Evolutionary conservation across 768 basidiomycete species (phyloP).

Genomic region (Coprinopsis cinerea): DNA sequence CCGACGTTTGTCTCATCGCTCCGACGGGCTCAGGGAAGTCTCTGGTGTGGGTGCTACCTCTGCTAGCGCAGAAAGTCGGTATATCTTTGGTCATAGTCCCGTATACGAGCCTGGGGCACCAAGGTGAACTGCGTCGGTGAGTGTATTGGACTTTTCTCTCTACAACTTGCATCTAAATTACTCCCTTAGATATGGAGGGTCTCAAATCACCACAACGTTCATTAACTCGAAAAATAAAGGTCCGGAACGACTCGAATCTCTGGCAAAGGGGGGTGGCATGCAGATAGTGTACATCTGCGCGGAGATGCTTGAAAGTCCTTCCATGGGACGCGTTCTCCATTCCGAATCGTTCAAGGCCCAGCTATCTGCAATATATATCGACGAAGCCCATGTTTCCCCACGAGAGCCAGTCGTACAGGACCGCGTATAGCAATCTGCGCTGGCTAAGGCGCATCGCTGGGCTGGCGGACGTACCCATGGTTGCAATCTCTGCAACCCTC

Average conservation of each 20-base stretch:
- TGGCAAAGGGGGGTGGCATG: slow-evolving; percentile 10
- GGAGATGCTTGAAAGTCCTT: slow-evolving; percentile 23
- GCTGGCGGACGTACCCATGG: slow-evolving; percentile 8
- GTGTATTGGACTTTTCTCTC: neutral
- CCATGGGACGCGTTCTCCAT: slow-evolving; percentile 15
- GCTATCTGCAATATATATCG: slow-evolving; percentile 18
- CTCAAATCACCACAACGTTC: slow-evolving; percentile 3
- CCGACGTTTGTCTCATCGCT: slow-evolving; percentile 16
- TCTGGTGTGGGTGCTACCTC: slow-evolving; percentile 15
- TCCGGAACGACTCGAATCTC: slow-evolving; percentile 5
- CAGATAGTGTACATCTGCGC: slow-evolving; percentile 18
- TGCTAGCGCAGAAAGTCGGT: slow-evolving; percentile 15
- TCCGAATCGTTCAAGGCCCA: slow-evolving; percentile 13
- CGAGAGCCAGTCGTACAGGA: slow-evolving; percentile 14
- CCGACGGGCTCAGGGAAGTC: slow-evolving; percentile 21
- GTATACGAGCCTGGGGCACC: slow-evolving; percentile 19
- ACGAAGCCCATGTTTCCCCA: slow-evolving; percentile 18
- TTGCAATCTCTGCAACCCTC: slow-evolving; percentile 15
- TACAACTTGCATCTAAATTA: neutral
- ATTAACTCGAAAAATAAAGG: slow-evolving; percentile 12
- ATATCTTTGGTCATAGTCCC: slow-evolving; percentile 19
- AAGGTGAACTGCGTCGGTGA: slow-evolving; percentile 14
- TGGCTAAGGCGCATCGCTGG: slow-evolving; percentile 13
- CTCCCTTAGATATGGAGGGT: slow-evolving; percentile 6
- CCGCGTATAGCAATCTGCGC: slow-evolving; percentile 11